These are phyloP conservation scores for Cladorrhinum sp. DNA, from an alignment of 2,329 filamentous ascomycete genomes.

Conservation along the genomic window DNA sequence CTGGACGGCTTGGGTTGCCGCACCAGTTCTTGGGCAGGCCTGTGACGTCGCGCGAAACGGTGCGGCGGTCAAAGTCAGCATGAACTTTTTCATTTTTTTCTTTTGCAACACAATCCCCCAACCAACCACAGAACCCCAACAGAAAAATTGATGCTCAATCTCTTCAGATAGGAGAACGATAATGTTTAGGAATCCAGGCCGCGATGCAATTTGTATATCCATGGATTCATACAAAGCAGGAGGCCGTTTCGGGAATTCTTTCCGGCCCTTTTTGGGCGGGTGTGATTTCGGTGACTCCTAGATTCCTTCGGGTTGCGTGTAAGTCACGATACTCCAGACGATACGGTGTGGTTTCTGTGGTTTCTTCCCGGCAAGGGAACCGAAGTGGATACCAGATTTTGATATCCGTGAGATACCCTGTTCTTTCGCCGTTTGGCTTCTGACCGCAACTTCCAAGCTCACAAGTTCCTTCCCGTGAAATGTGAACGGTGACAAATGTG, in stretches of 20 bases:
- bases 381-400: not conserved
- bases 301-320: slow-evolving; percentile 10
- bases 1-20: slow-evolving; percentile 4
- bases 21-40: slow-evolving; percentile 7
- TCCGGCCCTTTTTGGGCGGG: slow-evolving; percentile 14
- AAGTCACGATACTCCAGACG: slow-evolving; percentile 8
- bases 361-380: slow-evolving; percentile 3
- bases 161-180: not conserved
- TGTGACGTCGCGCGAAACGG: slow-evolving; percentile 19
- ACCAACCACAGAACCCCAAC: slow-evolving; percentile 16
- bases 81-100: no score
- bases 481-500: not conserved
- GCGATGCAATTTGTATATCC: slow-evolving; percentile 4
- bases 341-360: slow-evolving; percentile 5
- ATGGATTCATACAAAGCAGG: not conserved
- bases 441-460: slow-evolving; percentile 2
- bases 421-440: not conserved
- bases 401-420: not conserved
- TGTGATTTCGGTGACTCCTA: slow-evolving; percentile 24
- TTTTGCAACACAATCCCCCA: slow-evolving; percentile 3
- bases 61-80: slow-evolving; percentile 17
- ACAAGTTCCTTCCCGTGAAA: no score
- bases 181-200: slow-evolving; percentile 6
- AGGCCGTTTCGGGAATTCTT: slow-evolving; percentile 15
- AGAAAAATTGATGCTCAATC: slow-evolving; percentile 6